Evolutionary conservation across 1,284 basidiomycete species (phyloP).

Genomic region (Cryptococcus deneoformans): DNA sequence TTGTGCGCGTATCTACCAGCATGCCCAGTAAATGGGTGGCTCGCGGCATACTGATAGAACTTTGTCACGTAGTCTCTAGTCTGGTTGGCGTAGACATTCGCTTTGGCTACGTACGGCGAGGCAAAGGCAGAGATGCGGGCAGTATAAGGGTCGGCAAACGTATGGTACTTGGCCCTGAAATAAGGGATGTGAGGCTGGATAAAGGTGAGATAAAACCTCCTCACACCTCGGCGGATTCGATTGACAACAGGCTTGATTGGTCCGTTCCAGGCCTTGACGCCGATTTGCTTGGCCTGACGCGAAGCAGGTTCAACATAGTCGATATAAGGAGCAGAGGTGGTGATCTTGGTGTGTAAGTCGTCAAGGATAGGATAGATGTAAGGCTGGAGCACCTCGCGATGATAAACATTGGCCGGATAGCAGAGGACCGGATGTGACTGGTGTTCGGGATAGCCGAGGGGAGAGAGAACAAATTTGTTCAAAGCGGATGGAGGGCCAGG

Average conservation of each 20-base stretch:
- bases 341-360: conserved; percentile 19
- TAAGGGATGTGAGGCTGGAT: conserved; percentile 43
- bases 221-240: conserved; percentile 24
- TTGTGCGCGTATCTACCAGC: conserved; percentile 28
- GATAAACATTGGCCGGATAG: conserved; percentile 45
- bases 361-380: conserved; percentile 36
- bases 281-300: conserved; percentile 4
- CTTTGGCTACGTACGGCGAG: conserved; percentile 29
- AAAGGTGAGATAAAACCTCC: conserved; percentile 37
- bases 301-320: conserved; percentile 29
- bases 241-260: conserved; percentile 38
- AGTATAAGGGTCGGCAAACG: conserved; percentile 34
- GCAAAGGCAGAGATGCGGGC: conserved; percentile 24
- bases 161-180: conserved; percentile 25
- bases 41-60: conserved; percentile 20
- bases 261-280: conserved; percentile 27
- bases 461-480: conserved; percentile 30
- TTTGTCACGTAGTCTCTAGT: background rate
- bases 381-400: conserved; percentile 35
- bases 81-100: conserved; percentile 12
- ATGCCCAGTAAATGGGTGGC: conserved; percentile 34
- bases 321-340: conserved; percentile 26
- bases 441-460: conserved; percentile 27
- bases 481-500: conserved; percentile 22
- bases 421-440: conserved; percentile 39